phyloP scores from a whole-genome alignment of 148 eudicot genomes.

The Bassia scoparia region DNA sequence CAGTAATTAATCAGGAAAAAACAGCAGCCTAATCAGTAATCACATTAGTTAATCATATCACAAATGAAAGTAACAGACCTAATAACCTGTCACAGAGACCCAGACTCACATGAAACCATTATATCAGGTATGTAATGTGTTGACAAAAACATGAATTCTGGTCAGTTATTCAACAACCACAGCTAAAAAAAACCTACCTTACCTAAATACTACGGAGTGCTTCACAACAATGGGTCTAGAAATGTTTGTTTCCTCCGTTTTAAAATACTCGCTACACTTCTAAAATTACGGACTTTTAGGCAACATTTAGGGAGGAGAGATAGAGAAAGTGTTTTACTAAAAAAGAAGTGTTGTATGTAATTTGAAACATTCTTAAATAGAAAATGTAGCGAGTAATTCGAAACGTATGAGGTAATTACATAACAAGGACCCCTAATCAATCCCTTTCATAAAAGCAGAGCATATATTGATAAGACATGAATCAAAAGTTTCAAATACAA shows the following conservation, averaged over 20 bases:
- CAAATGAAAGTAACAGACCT: too few relatives aligned
- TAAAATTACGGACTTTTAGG: too few relatives aligned
- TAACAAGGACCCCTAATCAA: background rate
- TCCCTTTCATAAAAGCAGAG: background rate
- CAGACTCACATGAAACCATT: slow-evolving; percentile 14
- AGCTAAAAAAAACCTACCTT: slow-evolving; percentile 7
- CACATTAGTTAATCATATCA: background rate
- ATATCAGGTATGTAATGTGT: slow-evolving; percentile 8
- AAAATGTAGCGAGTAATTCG: too few relatives aligned
- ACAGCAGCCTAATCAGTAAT: background rate
- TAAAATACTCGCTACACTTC: too few relatives aligned
- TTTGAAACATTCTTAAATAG: too few relatives aligned
- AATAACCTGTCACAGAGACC: background rate
- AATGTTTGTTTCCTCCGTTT: too few relatives aligned
- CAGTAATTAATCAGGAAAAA: too few relatives aligned
- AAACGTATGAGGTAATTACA: too few relatives aligned
- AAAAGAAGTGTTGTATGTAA: too few relatives aligned
- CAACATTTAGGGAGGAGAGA: too few relatives aligned
- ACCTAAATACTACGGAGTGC: background rate
- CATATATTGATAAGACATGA: slow-evolving; percentile 5
- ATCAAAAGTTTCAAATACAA: slow-evolving; percentile 4
- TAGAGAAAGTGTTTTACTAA: too few relatives aligned
- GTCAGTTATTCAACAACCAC: slow-evolving; percentile 5
- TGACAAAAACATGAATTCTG: slow-evolving; percentile 8
- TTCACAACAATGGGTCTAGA: too few relatives aligned